phyloP scores from a whole-genome alignment of 257 asterid genomes.

The Salvia rosmarinus region DNA sequence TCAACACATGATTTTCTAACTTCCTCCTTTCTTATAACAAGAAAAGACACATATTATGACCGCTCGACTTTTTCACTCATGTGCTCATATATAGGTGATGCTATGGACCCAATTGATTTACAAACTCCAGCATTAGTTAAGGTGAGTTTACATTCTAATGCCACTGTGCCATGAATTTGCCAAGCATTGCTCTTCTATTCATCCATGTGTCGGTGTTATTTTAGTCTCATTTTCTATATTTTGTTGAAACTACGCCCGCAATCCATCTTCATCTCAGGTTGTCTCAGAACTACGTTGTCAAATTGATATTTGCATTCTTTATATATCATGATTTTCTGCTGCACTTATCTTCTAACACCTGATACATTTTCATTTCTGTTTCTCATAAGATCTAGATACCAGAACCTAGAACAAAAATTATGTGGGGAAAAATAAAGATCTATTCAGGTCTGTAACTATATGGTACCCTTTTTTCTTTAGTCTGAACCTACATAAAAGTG shows the following conservation, averaged over 20 bases:
- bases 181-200: constrained; percentile 15
- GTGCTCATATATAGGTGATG: constrained; percentile 89
- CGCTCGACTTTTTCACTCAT: constrained; percentile 89
- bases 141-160: constrained; percentile 49
- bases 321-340: not conserved
- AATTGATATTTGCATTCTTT: constrained; percentile 11
- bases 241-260: not conserved
- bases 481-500: not conserved
- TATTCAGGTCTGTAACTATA: constrained; percentile 7
- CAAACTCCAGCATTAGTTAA: constrained; percentile 86
- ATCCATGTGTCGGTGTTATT: not conserved
- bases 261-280: constrained; percentile 8
- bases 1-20: constrained; percentile 97
- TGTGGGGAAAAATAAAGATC: not conserved
- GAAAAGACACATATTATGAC: constrained; percentile 95
- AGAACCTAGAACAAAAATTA: not conserved
- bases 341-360: not conserved
- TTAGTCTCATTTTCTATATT: not conserved
- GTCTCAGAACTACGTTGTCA: not conserved
- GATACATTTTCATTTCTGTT: constrained; percentile 10
- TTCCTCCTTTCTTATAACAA: constrained; percentile 90
- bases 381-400: constrained; percentile 14
- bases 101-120: constrained; percentile 84
- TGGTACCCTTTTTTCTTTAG: constrained; percentile 7
- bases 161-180: not conserved